Evolutionary conservation across 257 asterid species (phyloP), one percentile per base, ranked within the genome.

Genomic region (Coffea canephora): DNA sequence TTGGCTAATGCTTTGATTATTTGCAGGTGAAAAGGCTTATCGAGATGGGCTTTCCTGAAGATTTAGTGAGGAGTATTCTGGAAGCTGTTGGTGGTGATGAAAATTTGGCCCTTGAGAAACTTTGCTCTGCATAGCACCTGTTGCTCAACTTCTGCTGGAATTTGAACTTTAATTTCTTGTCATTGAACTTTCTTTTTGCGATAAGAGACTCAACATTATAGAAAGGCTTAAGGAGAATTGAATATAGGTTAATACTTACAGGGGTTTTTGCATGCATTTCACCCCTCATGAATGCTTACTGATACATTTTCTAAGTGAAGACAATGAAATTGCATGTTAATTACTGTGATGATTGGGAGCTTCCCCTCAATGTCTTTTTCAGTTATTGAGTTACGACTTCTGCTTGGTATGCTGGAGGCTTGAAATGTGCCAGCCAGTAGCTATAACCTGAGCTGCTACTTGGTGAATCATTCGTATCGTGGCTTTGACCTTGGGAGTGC

Each of bases 11-110:
- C 23, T 82, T 65, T 78, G 43, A 39, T 70, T 83, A 57, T 77
- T 18, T n/a, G 23, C 92, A 93, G 98, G 95, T 95, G 83, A 92
- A 90, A 74, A 93, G 85, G 87, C 97, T 95, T 39, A 93, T 93
- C 87, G 99, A 95, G 88, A 95, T 95, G 99, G 99, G 99, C 14
- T 95, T 95, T 83, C 83, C 94, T 64, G 98, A 93, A 88, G 92
- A 84, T 76, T 49, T 69, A 78, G 97, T 87, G 31, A 86, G 97
- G 86, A 93, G 86, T 83, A 65, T 92, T 18, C 81, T 95, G 72
- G 96, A 89, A 80, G 88, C 89, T n/a, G 97, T 89, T 15, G 95
- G 91, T 5, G 94, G 97, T 18, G 98, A 95, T 77, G 99, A 95
- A 82, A 95, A 95, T 83, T 66, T 90, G 91, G 99, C 99, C 77